Evolutionary conservation across 169 alveolate genomes (phyloP), one percentile per base, ranked within the genome.

Genomic region (Perkinsus olseni): DNA sequence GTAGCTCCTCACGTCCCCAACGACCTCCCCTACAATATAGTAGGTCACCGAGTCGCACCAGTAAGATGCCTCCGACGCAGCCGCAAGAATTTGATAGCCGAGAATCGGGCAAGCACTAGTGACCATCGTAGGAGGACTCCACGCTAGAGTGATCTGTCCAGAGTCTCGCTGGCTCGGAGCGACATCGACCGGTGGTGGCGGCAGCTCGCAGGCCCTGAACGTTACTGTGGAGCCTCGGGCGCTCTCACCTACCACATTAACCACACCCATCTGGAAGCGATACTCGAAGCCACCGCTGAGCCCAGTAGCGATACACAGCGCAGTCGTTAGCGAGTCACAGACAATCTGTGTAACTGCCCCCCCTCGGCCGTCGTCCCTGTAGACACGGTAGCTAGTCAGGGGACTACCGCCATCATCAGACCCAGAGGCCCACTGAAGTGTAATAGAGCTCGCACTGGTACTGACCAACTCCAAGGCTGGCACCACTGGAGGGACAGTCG

Each of bases 351-450:
- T 37, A 8, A 91, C 82, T 38, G 74, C 51, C 6, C 93, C 93
- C 20, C 93, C 93, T 11, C 36, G 38, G 28, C 93, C 93, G 74
- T 91, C 93, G 74, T 91, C 93, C 31, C 38, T 40, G n/a, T 34
- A 91, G 38, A 91, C 51, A n/a, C 62, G 48, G 74, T 39, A 91
- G 4, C 48, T 62, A 3, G 74, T n/a, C 74, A 91, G 0, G 38
- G 93, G 37, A 48, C 93, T 39, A 31, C 93, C 95, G 6, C 95
- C 95, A 50, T 94, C 92, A 50, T 74, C 92, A 0, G 92, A 51
- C 0, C 93, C 94, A 36, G 93, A 40, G 3, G 90, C 39, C 95
- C 95, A 94, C 11, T 92, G 50, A 38, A 94, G 94, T 0, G 94
- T 82, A 74, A 94, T 94, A 45, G 92, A 39, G 40, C 40, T 39